A percentile compares a stretch with the other conserved stretches of the same genome.
Conservation (phyloP, 208 protist species). For the Blechomonas ayalai region DNA sequence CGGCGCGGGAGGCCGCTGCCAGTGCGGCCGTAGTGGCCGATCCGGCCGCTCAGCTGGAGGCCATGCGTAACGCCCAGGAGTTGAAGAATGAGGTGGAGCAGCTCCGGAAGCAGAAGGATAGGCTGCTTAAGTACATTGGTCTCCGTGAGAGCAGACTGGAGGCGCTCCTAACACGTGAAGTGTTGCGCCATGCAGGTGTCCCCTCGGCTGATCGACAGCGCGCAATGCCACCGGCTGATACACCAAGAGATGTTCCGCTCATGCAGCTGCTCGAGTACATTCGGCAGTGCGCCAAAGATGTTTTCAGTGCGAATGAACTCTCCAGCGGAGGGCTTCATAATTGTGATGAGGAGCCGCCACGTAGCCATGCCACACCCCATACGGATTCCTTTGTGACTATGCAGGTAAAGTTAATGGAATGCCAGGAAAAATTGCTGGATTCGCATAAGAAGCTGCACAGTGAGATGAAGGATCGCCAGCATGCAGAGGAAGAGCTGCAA, state of each 20-base stretch:
- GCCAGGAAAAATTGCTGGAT: background rate
- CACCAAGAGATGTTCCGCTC: no score
- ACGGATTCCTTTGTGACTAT: conserved; percentile 7
- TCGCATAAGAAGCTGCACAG: conserved; percentile 5
- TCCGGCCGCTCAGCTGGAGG: conserved; percentile 46
- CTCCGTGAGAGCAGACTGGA: conserved; percentile 50
- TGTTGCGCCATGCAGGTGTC: conserved; percentile 4
- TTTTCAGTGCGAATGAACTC: conserved; percentile 6
- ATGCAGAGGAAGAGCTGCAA: conserved; percentile 1
- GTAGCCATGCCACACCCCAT: conserved; percentile 1
- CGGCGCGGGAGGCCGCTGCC: conserved; percentile 35
- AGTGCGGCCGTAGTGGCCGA: conserved; percentile 59
- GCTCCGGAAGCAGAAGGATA: conserved; percentile 66
- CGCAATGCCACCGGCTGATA: background rate
- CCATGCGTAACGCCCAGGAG: conserved; percentile 46
- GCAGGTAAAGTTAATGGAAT: conserved; percentile 3
- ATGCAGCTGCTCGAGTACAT: conserved; percentile 6
- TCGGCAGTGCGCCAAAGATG: conserved; percentile 13
- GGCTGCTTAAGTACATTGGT: conserved; percentile 54
- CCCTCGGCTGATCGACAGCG: background rate
- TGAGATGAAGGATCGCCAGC: conserved; percentile 8
- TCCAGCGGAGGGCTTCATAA: no score
- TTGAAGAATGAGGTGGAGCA: conserved; percentile 66
- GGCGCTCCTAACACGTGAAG: conserved; percentile 41
- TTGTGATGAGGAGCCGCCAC: no score